Evolutionary conservation across 768 basidiomycete species (phyloP).

Genomic region (Dioszegia crocea): DNA sequence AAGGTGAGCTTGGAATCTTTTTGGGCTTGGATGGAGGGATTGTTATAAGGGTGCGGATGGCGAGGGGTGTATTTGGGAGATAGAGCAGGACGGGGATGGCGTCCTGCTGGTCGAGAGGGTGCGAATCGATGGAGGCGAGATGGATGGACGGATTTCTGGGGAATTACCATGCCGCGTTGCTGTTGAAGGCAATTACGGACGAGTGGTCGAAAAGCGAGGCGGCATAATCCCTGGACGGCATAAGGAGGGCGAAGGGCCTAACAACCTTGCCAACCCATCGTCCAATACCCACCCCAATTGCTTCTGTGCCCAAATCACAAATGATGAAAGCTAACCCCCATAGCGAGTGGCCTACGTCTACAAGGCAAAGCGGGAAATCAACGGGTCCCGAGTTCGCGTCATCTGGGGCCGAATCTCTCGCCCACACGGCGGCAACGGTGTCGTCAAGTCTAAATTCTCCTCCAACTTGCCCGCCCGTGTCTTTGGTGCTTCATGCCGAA

Average conservation of each 20-base stretch:
- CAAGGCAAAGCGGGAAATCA: slow-evolving; percentile 89
- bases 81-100: background rate
- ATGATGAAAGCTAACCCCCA: background rate
- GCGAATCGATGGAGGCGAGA: too few relatives aligned
- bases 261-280: too few relatives aligned
- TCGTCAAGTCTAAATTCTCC: slow-evolving; percentile 94
- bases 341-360: slow-evolving; percentile 97
- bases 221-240: too few relatives aligned
- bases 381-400: slow-evolving; percentile 91
- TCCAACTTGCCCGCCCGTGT: slow-evolving; percentile 90
- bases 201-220: too few relatives aligned
- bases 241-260: background rate
- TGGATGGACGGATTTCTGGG: too few relatives aligned
- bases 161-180: too few relatives aligned
- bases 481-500: slow-evolving; percentile 77
- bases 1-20: slow-evolving; percentile 63
- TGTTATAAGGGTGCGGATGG: background rate
- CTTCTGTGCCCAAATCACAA: background rate
- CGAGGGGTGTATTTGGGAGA: background rate
- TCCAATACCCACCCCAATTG: too few relatives aligned
- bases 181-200: too few relatives aligned
- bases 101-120: too few relatives aligned
- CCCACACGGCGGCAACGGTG: slow-evolving; percentile 88
- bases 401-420: slow-evolving; percentile 94
- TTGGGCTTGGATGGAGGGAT: background rate